A percentile compares a stretch with the other conserved stretches of the same genome.
These are phyloP conservation scores for Didymella sp. DNA, from an alignment of 2,329 filamentous ascomycete genomes.

Conservation along the genomic window DNA sequence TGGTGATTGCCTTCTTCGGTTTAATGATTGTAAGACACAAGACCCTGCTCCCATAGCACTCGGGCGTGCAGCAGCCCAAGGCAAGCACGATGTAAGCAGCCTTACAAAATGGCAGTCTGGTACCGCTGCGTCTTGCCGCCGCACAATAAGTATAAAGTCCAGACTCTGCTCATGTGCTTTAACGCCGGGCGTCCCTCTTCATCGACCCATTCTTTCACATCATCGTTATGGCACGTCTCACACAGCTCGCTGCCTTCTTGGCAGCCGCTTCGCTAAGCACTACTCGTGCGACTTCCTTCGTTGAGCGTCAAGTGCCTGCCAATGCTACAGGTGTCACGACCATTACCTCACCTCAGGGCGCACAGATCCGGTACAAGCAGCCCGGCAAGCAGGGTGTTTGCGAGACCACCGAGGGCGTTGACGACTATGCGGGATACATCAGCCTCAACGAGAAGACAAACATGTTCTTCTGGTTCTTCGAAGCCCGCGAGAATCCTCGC, in stretches of 20 bases:
- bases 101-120: not conserved
- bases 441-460: conserved; percentile 46
- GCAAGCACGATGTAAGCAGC: not conserved
- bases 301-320: conserved; percentile 39
- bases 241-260: conserved; percentile 31
- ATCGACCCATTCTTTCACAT: not conserved
- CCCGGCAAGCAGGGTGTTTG: conserved; percentile 52
- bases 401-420: conserved; percentile 49
- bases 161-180: not conserved
- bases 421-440: conserved; percentile 50
- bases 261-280: conserved; percentile 27
- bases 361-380: conserved; percentile 46
- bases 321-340: conserved; percentile 43
- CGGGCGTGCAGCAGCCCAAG: not conserved
- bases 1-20: conserved; percentile 24
- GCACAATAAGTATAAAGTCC: conserved; percentile 1
- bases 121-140: not conserved
- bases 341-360: conserved; percentile 45
- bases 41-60: not conserved
- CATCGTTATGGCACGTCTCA: conserved; percentile 32
- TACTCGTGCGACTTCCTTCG: conserved; percentile 36
- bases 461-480: conserved; percentile 58
- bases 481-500: conserved; percentile 53
- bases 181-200: not conserved
- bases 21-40: conserved; percentile 20